Conservation (phyloP, 108 stramenopile species). For the Nannochloropsis oceanica region DNA sequence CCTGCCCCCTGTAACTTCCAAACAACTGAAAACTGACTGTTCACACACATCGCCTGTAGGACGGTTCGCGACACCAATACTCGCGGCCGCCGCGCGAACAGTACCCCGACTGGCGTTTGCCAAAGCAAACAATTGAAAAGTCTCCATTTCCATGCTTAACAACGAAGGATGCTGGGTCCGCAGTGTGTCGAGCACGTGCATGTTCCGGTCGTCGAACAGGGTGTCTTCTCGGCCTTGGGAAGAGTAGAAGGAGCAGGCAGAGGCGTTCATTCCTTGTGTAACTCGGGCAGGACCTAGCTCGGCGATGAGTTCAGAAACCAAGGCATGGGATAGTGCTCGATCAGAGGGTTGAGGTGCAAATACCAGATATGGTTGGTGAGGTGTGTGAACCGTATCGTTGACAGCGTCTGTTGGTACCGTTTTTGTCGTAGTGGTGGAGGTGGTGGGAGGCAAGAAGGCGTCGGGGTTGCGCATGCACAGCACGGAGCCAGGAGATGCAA, state of each 20-base stretch:
- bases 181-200: slow-evolving; percentile 1
- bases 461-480: slow-evolving; percentile 20
- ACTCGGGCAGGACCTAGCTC: neutral
- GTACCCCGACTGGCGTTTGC: slow-evolving; percentile 12
- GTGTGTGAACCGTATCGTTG: neutral
- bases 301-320: slow-evolving; percentile 1
- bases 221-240: slow-evolving; percentile 24
- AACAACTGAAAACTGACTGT: neutral
- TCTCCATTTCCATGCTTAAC: slow-evolving; percentile 35
- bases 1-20: slow-evolving; percentile 3
- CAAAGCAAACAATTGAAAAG: slow-evolving; percentile 30
- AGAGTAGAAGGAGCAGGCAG: slow-evolving; percentile 34
- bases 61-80: slow-evolving; percentile 19
- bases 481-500: slow-evolving; percentile 20
- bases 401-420: neutral
- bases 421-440: neutral
- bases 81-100: slow-evolving; percentile 5
- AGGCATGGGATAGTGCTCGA: neutral
- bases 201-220: slow-evolving; percentile 35
- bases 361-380: slow-evolving; percentile 9
- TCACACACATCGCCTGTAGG: neutral
- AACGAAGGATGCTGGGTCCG: neutral
- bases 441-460: neutral
- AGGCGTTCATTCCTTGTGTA: slow-evolving; percentile 15
- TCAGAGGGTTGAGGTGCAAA: slow-evolving; percentile 5